Base-by-base conservation (phyloP, 2,329 filamentous ascomycete genomes). In the Xylariaceae sp. region DNA sequence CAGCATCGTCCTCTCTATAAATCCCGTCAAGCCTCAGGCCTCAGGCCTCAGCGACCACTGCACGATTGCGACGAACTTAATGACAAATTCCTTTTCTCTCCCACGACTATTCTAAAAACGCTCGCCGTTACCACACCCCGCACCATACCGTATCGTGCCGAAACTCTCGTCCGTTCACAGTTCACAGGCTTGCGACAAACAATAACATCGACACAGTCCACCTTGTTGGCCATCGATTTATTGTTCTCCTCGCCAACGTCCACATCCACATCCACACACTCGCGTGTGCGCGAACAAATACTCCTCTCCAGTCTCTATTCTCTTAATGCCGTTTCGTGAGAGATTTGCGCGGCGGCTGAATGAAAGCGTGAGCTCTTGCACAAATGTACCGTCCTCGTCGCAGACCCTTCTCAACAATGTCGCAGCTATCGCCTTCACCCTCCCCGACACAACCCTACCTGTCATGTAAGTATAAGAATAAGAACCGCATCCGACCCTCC, bases 381-480 rank as follows among this genome's bases (percentile, higher is more conserved):
- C 45, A 28, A 59, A 58, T 60, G 61, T 55, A 55, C 39, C 47
- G 41, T 58, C 57, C 26, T 54, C 60, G 55, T 31, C 58, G 61
- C 48, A 58, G 48, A 52, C 56, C 58, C 17, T 61, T 65, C 68
- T 67, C 61, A 71, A 64, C 62, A 65, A 63, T 46, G 58, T 53
- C 46, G 14, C 65, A 71, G 70, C 61, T 71, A 21, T 72, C 71
- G 26, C 70, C 70, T 5, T 65, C 69, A 8, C 70, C 68, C n/a
- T 75, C 75, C 2, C 73, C 76, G 0, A 72, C 73, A 39, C 68
- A 75, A 37, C 71, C 77, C 7, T 79, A 79, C 63, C 72, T 80
- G 2, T 79, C 78, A 8, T 79, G 77, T 79, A 68, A 76, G 77
- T 74, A 53, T 9, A 7, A 44, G 12, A 23, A 33, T 3, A 4